Conservation (phyloP, 2,329 filamentous ascomycete genomes). For the Colletotrichum liriopes region DNA sequence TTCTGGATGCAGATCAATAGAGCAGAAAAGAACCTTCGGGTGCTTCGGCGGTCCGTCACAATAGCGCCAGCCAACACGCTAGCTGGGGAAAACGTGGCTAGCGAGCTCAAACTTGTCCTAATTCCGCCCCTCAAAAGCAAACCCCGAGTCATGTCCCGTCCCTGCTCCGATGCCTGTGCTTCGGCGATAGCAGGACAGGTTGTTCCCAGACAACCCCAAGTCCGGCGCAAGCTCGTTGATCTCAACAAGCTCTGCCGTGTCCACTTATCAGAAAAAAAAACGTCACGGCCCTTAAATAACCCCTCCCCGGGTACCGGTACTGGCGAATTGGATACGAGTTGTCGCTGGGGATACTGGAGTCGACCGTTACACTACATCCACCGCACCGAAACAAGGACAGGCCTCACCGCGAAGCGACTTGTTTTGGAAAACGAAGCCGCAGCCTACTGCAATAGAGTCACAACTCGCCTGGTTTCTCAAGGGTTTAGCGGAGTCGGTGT, state of each 20-base stretch:
- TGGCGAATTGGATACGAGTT: constrained; percentile 8
- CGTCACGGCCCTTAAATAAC: constrained; percentile 12
- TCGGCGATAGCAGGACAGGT: constrained; percentile 29
- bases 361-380: constrained; percentile 8
- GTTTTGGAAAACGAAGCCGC: constrained; percentile 22
- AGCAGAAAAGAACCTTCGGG: not conserved
- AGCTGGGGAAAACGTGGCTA: constrained; percentile 3
- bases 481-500: constrained; percentile 22
- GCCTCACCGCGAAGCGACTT: not conserved
- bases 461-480: constrained; percentile 2
- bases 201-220: constrained; percentile 7
- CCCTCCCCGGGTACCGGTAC: not conserved
- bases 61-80: constrained; percentile 13
- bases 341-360: not conserved
- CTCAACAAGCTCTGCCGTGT: constrained; percentile 1
- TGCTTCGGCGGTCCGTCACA: constrained; percentile 13
- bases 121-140: constrained; percentile 10
- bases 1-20: not conserved
- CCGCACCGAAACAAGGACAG: constrained; percentile 22
- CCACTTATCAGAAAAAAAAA: constrained; percentile 23
- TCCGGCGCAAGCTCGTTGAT: constrained; percentile 13
- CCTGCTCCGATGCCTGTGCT: not conserved
- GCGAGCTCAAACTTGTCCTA: not conserved
- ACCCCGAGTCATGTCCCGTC: constrained; percentile 28
- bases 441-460: constrained; percentile 16